phyloP scores from a whole-genome alignment of 2,329 filamentous ascomycete species.

The Aspergillus thermomutatus region DNA sequence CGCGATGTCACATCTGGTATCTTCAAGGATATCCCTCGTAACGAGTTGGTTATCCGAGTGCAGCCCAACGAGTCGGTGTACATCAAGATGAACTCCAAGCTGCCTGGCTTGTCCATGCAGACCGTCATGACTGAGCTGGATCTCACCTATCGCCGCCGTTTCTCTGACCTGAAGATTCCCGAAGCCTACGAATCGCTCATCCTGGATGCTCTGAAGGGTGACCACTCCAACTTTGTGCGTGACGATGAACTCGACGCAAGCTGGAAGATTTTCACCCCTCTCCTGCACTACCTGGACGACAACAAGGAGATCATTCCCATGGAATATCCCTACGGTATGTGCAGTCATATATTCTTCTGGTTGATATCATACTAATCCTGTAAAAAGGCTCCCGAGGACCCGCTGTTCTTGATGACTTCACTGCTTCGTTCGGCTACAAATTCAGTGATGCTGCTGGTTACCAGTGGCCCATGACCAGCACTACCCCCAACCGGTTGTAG shows the following conservation, averaged over 20 bases:
- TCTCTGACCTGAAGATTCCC: conserved; percentile 98
- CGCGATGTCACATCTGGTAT: conserved; percentile 99
- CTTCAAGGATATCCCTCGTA: conserved; percentile 99
- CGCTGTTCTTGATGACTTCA: conserved; percentile 95
- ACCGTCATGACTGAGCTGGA: conserved; percentile 98
- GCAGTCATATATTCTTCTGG: neutral
- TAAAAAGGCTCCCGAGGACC: conserved; percentile 85
- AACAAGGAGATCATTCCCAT: conserved; percentile 99
- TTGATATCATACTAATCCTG: neutral
- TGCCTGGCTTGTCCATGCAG: conserved; percentile 98
- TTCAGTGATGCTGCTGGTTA: conserved; percentile 96
- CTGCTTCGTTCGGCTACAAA: conserved; percentile 96
- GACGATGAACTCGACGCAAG: conserved; percentile 95
- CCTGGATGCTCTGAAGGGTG: conserved; percentile 94
- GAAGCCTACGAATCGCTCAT: conserved; percentile 99
- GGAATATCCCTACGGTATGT: conserved; percentile 97
- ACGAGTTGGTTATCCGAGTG: conserved; percentile 98
- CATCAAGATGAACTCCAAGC: conserved; percentile 99
- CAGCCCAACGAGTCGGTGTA: conserved; percentile 99
- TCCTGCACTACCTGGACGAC: conserved; percentile 96
- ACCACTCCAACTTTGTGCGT: conserved; percentile 98
- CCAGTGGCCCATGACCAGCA: conserved; percentile 79
- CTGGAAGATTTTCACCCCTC: conserved; percentile 97
- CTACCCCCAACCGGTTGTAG: conserved; percentile 78
- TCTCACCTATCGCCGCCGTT: conserved; percentile 93